phyloP scores from a whole-genome alignment of 1,139 yeast species.

The Yamadazyma siamensis region DNA sequence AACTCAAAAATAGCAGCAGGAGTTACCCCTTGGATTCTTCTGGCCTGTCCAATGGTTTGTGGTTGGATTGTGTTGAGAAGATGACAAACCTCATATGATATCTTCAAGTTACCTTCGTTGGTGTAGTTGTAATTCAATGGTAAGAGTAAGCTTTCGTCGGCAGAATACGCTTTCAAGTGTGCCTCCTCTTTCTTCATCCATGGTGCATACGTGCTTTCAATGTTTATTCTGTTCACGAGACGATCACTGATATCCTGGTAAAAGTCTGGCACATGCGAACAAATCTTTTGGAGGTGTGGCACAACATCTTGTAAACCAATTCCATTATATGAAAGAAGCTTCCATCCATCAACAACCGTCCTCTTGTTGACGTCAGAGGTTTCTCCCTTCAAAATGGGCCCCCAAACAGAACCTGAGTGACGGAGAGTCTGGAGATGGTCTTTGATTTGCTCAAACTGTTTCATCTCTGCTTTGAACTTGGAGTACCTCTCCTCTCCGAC shows the following conservation, averaged over 20 bases:
- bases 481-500: slow-evolving; percentile 60
- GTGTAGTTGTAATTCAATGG: slow-evolving; percentile 67
- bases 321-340: slow-evolving; percentile 39
- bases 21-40: slow-evolving; percentile 91
- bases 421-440: slow-evolving; percentile 43
- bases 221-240: slow-evolving; percentile 59
- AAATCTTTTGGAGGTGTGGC: slow-evolving; percentile 25
- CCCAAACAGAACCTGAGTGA: slow-evolving; percentile 64
- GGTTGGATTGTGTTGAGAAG: slow-evolving; percentile 78
- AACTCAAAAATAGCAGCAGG: slow-evolving; percentile 79
- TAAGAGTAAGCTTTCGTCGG: slow-evolving; percentile 71
- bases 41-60: slow-evolving; percentile 88
- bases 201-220: slow-evolving; percentile 82
- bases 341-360: slow-evolving; percentile 43
- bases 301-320: slow-evolving; percentile 26
- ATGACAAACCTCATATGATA: slow-evolving; percentile 74
- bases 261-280: slow-evolving; percentile 18
- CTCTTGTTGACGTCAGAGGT: slow-evolving; percentile 38
- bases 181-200: slow-evolving; percentile 71
- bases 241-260: slow-evolving; percentile 44
- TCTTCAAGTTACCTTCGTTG: slow-evolving; percentile 36
- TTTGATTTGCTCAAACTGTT: slow-evolving; percentile 42
- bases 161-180: slow-evolving; percentile 70
- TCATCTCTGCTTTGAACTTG: slow-evolving; percentile 43
- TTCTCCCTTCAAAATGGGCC: slow-evolving; percentile 43